Base-by-base conservation (phyloP, 2,329 filamentous ascomycete species). In the Venturiaceae sp. region DNA sequence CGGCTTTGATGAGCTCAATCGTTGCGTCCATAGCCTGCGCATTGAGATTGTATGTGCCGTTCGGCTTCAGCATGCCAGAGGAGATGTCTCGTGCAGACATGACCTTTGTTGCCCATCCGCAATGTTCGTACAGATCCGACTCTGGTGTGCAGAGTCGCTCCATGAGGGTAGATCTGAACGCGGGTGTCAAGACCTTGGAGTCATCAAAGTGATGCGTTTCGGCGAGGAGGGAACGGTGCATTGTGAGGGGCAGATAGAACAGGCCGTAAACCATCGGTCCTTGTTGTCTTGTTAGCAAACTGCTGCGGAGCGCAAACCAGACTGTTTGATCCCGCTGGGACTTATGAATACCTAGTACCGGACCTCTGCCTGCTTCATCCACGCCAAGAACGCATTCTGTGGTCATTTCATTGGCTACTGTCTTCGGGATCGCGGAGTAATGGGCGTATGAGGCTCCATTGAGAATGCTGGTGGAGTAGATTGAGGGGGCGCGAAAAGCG, bases 21-120 rank as follows among this genome's bases (percentile, higher is more conserved):
- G 92, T 97, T 3, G 92, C 89, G 71, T 96, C 92, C 83, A 94
- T 87, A 19, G 92, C 92, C 73, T 99, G 94, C 4, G 91, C 90
- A 70, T 99, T 99, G 63, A 99, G 83, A 70, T 99, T 99, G 75
- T 96, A 95, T 3, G 77, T 76, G 7, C 74, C 68, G 60, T 71
- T 65, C 2, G 84, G 81, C 9, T 81, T 80, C 66, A 94, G 77
- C 89, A 95, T 95, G 66, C 83, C 82, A 7, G 90, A 82, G 41
- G 80, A 83, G 66, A 96, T 95, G 74, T 92, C 88, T 47, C 86
- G 83, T 8, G 94, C 91, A 0, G 90, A 95, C 63, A 97, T 83
- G 19, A 87, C 79, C 23, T 86, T 81, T 6, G 88, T 84, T 5
- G 92, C 92, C 88, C 90, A 97, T 30, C 92, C 94, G 69, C 88